Evolutionary conservation across 495 filamentous ascomycete species (phyloP), one percentile per base, ranked within the genome.

Genomic region (Tuber indicum): DNA sequence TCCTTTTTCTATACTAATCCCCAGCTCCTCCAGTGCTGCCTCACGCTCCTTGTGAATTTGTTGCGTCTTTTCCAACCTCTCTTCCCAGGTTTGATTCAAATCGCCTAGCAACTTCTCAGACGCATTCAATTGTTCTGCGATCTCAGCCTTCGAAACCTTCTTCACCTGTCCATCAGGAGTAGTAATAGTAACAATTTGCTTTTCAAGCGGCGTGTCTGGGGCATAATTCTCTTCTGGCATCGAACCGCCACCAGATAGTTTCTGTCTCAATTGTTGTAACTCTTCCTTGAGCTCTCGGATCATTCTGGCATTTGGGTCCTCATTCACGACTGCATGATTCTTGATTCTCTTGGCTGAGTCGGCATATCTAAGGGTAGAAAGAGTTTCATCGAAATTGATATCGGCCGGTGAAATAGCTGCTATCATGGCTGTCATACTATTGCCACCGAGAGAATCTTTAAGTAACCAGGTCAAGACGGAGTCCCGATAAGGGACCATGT

Each of bases 361-460:
- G 70, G 96, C 96, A 86, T 99, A 99, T 76, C 96, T 90, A 17
- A 99, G 87, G 17, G 96, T 99, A 84, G 94, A 93, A 10, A 99
- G 87, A 19, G 96, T 98, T 84, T 99, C 96, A 80, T 99, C 96
- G 82, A 95, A 99, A 85, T 99, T 99, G 87, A 99, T 98, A 86
- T 99, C 96, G 74, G 96, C 96, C 7, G 96, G 96, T 74, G 94
- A 97, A 82, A 99, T 98, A 52, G 96, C 96, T 71, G 96, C 96
- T 86, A 99, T 99, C 96, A 99, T 99, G 71, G 96, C 96, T 32
- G 96, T 99, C 92, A 99, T 95, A 82, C 96, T 98, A 86, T 99
- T 99, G 75, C 96, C 96, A 83, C 96, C 96, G 16, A 99, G 87
- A 3, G 96, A 98, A 84, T 99, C 96, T 81, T 99, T 98, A 77